Evolutionary conservation across 129 eudicot species (phyloP).

Genomic region (Flaveria brownii): DNA sequence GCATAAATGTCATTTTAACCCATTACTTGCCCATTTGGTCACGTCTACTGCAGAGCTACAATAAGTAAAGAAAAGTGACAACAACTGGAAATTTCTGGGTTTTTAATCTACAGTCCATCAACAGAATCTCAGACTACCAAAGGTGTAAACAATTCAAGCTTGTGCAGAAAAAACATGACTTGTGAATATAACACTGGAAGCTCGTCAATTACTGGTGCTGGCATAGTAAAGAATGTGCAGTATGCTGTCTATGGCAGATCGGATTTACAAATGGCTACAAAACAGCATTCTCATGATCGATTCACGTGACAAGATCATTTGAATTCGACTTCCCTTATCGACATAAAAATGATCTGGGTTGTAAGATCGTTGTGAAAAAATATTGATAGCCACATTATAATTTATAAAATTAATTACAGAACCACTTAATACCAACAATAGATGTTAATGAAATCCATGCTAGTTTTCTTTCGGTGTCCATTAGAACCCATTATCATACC

Average conservation of each 20-base stretch:
- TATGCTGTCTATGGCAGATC: background rate
- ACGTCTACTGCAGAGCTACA: background rate
- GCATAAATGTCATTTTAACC: background rate
- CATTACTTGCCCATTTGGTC: background rate
- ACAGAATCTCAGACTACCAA: background rate
- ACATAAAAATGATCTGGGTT: background rate
- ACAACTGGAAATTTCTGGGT: background rate
- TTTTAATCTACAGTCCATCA: constrained; percentile 5
- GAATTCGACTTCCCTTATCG: background rate
- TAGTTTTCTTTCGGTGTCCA: too few species aligned
- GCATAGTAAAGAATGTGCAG: background rate
- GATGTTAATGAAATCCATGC: background rate
- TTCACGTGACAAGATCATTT: background rate
- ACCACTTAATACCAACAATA: background rate
- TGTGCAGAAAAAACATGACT: background rate
- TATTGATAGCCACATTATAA: background rate
- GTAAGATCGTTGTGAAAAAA: background rate
- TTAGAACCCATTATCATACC: too few species aligned
- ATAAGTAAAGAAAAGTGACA: background rate
- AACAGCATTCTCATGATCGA: background rate
- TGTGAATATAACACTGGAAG: background rate
- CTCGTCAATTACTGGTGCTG: background rate
- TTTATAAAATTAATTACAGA: background rate
- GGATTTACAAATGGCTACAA: constrained; percentile 5
- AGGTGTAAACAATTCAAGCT: background rate